These are phyloP conservation scores for Coemansia sp. DNA, from an alignment of 192 early-diverging fungal species.

Conservation along the genomic window DNA sequence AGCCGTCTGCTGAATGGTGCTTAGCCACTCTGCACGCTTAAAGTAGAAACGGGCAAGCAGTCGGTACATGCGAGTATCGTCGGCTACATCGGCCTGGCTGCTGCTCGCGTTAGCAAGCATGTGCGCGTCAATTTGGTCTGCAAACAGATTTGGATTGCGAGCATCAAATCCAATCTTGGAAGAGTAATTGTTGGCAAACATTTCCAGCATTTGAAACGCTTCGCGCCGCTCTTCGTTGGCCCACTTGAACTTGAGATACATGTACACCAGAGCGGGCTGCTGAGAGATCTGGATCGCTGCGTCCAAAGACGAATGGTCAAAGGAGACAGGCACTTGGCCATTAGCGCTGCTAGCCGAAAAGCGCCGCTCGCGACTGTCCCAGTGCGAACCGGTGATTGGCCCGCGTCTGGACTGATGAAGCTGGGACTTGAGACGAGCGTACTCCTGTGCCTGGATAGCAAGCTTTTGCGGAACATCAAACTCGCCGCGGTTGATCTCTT, in stretches of 20 bases:
- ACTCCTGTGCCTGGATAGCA: slow-evolving; percentile 29
- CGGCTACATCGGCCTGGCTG: slow-evolving; percentile 2
- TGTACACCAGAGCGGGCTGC: slow-evolving; percentile 67
- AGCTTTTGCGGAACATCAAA: slow-evolving; percentile 10
- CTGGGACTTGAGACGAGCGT: slow-evolving; percentile 18
- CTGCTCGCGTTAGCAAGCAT: slow-evolving; percentile 9
- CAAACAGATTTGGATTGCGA: slow-evolving; percentile 17
- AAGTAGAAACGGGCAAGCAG: slow-evolving; percentile 81
- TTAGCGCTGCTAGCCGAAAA: slow-evolving; percentile 6
- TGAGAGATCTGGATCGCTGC: slow-evolving; percentile 28
- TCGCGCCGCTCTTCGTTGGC: slow-evolving; percentile 31
- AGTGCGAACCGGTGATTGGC: slow-evolving; percentile 2
- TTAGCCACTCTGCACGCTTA: slow-evolving; percentile 95
- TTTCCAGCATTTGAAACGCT: slow-evolving; percentile 73
- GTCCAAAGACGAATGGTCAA: slow-evolving; percentile 18
- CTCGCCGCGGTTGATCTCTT: slow-evolving; percentile 28
- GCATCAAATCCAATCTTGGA: slow-evolving; percentile 38
- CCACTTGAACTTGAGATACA: slow-evolving; percentile 78
- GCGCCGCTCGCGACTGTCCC: slow-evolving; percentile 20
- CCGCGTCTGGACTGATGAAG: slow-evolving; percentile 6
- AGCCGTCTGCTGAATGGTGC: slow-evolving; percentile 29
- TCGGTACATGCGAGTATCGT: slow-evolving; percentile 1
- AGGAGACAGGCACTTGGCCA: not conserved
- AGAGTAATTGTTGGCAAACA: slow-evolving; percentile 72
- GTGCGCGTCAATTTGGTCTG: slow-evolving; percentile 1